A percentile compares a stretch with the other conserved stretches of the same genome.
These are phyloP conservation scores for Fusarium mundagurra DNA, from an alignment of 2,329 filamentous ascomycete species.

Conservation along the genomic window DNA sequence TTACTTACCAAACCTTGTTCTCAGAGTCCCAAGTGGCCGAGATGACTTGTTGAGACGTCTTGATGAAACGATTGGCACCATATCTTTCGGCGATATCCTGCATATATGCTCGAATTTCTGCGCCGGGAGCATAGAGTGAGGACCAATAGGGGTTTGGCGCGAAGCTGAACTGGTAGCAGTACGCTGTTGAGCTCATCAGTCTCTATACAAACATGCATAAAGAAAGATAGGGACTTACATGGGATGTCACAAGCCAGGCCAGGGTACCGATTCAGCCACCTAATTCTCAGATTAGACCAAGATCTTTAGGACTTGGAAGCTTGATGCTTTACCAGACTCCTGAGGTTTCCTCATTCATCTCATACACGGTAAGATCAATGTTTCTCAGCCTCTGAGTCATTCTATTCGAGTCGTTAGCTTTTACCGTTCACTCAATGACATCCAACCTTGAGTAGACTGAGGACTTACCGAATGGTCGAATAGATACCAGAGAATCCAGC, in stretches of 20 bases:
- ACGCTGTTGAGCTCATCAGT: not conserved
- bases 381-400: not conserved
- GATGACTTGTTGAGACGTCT: not conserved
- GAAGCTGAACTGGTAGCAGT: not conserved
- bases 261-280: not conserved
- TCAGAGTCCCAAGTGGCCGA: not conserved
- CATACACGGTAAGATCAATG: not conserved
- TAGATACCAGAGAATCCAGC: not conserved
- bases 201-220: accelerated
- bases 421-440: accelerated
- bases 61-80: not conserved
- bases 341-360: not conserved
- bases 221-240: not conserved
- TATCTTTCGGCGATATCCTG: not conserved
- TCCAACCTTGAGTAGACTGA: accelerated
- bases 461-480: not conserved
- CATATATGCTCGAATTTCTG: not conserved
- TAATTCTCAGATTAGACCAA: not conserved
- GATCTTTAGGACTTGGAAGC: accelerated
- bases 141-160: not conserved
- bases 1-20: not conserved
- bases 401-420: not conserved
- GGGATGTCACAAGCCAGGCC: not conserved
- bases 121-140: not conserved
- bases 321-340: not conserved